phyloP scores from a whole-genome alignment of 2,329 filamentous ascomycete genomes.

The Trichoderma polysporum region DNA sequence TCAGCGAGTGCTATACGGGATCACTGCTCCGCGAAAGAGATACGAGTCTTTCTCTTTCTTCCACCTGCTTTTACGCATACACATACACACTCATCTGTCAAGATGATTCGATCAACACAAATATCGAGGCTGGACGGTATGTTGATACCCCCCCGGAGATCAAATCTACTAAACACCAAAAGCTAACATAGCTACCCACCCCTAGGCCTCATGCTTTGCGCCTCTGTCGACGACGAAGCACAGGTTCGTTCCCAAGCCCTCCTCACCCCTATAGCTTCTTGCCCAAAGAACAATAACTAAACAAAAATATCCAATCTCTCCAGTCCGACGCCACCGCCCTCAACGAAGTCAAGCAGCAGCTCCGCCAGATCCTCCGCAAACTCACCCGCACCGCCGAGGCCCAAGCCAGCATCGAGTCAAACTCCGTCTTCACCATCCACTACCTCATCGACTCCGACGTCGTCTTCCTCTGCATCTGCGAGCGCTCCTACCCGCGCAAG shows the following conservation, averaged over 20 bases:
- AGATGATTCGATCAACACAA: slow-evolving; percentile 88
- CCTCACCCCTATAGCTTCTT: background rate
- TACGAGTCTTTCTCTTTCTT: background rate
- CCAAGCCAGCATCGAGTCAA: slow-evolving; percentile 88
- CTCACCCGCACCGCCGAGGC: slow-evolving; percentile 85
- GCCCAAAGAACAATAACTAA: background rate
- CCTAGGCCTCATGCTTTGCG: slow-evolving; percentile 87
- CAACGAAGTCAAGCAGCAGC: slow-evolving; percentile 83
- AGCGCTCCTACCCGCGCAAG: slow-evolving; percentile 92
- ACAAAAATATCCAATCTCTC: background rate
- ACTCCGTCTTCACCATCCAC: slow-evolving; percentile 78
- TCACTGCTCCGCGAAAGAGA: background rate
- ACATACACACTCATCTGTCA: slow-evolving; percentile 19
- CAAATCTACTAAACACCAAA: background rate
- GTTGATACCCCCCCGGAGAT: slow-evolving; percentile 19
- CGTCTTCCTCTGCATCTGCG: slow-evolving; percentile 91
- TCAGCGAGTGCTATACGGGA: slow-evolving; percentile 4
- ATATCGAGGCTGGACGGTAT: slow-evolving; percentile 90
- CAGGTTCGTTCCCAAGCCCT: slow-evolving; percentile 51
- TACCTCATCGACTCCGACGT: slow-evolving; percentile 82
- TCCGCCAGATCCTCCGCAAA: slow-evolving; percentile 85
- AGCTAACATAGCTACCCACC: background rate
- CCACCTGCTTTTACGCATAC: background rate
- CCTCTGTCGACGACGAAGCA: slow-evolving; percentile 88
- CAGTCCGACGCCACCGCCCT: slow-evolving; percentile 66